Conservation (phyloP, 768 basidiomycete genomes). For the Atractiella rhizophila region DNA sequence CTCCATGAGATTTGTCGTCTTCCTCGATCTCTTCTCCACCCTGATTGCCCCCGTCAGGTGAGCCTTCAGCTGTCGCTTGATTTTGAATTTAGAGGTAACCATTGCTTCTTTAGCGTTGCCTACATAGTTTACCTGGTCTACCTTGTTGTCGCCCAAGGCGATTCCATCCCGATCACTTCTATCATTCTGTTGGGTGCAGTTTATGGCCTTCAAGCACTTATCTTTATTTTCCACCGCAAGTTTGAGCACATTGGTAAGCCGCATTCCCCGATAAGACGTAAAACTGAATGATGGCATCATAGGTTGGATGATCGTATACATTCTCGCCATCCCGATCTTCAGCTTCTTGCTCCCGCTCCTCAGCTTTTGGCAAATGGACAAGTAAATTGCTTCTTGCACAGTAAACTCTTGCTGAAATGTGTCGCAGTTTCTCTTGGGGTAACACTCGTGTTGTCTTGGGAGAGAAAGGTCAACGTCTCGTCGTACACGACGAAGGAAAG, state of each 20-base stretch:
- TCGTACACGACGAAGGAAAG: slow-evolving; percentile 92
- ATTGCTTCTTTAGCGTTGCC: slow-evolving; percentile 4
- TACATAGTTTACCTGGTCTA: slow-evolving; percentile 36
- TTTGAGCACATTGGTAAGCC: slow-evolving; percentile 70
- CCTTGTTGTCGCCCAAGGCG: slow-evolving; percentile 39
- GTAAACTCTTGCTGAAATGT: slow-evolving; percentile 9
- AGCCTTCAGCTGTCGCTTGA: neutral
- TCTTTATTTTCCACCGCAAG: slow-evolving; percentile 73
- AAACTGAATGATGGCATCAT: slow-evolving; percentile 2
- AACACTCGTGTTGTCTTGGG: slow-evolving; percentile 73
- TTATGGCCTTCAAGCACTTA: slow-evolving; percentile 77
- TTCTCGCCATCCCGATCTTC: slow-evolving; percentile 74
- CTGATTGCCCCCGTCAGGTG: neutral
- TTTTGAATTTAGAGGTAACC: neutral
- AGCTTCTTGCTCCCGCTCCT: slow-evolving; percentile 79
- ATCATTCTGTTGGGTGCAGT: slow-evolving; percentile 80
- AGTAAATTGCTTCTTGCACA: slow-evolving; percentile 20
- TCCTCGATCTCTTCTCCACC: slow-evolving; percentile 34
- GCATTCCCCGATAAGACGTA: neutral
- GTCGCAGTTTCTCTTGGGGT: slow-evolving; percentile 31
- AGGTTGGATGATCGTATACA: slow-evolving; percentile 85
- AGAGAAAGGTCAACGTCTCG: slow-evolving; percentile 80
- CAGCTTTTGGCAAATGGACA: slow-evolving; percentile 96
- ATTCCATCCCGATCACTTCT: slow-evolving; percentile 50
- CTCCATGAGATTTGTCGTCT: slow-evolving; percentile 94